Conservation (phyloP, 2,329 filamentous ascomycete species). For the Esteya vermicola region DNA sequence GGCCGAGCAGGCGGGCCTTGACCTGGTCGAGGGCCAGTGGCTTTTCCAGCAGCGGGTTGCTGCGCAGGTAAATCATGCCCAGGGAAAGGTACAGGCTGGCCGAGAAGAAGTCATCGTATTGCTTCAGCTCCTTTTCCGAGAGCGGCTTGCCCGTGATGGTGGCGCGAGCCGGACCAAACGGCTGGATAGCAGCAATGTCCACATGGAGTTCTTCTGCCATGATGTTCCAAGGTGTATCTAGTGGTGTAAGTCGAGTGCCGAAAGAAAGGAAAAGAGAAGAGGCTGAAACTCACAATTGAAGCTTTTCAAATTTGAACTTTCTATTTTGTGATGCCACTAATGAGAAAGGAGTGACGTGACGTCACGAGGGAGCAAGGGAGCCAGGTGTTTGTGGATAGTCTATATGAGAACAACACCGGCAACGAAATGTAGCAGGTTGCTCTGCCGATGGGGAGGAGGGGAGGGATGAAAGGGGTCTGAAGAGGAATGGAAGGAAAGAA, state of each 20-base stretch:
- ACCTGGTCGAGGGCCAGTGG: conserved; percentile 55
- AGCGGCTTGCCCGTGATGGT: conserved; percentile 49
- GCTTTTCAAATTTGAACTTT: no score
- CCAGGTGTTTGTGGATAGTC: no score
- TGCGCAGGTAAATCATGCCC: conserved; percentile 67
- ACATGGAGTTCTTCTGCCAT: conserved; percentile 11
- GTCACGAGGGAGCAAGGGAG: no score
- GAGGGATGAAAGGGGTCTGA: neutral
- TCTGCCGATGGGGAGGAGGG: neutral
- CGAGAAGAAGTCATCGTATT: conserved; percentile 60
- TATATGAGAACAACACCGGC: no score
- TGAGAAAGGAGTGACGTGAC: no score
- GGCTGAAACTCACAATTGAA: neutral
- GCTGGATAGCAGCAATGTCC: conserved; percentile 41
- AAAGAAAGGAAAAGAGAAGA: neutral
- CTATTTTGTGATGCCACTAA: no score
- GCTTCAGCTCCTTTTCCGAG: conserved; percentile 48
- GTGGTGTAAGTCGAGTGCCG: neutral
- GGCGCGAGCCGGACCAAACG: conserved; percentile 51
- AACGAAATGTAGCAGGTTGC: no score
- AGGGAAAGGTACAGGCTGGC: conserved; percentile 62
- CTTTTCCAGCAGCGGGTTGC: conserved; percentile 59
- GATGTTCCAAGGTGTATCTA: neutral
- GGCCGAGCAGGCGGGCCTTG: conserved; percentile 60
- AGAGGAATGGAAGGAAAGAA: no score